Percentiles rank a stretch among this genome's conserved stretches.
Evolutionary conservation across 257 asterid species (phyloP).

Genomic region (Cynanchum wilfordii): DNA sequence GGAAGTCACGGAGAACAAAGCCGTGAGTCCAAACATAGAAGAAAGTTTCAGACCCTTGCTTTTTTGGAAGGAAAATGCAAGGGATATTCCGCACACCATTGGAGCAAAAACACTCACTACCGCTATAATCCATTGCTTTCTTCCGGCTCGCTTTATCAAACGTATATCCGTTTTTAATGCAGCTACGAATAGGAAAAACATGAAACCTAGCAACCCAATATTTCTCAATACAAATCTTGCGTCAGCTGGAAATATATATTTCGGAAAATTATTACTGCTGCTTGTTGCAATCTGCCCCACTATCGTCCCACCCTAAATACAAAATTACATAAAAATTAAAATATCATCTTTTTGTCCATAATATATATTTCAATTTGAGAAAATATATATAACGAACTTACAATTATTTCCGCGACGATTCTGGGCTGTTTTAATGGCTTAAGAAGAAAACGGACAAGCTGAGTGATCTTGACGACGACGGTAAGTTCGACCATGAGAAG

Average conservation of each 20-base stretch:
- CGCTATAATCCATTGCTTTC: conserved; percentile 56
- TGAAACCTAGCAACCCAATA: conserved; percentile 59
- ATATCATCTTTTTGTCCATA: no score
- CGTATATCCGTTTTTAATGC: conserved; percentile 59
- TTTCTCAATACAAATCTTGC: conserved; percentile 37
- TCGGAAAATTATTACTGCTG: conserved; percentile 36
- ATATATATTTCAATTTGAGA: no score
- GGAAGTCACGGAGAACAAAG: conserved; percentile 44
- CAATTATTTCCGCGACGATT: conserved; percentile 58
- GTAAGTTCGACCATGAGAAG: conserved; percentile 42
- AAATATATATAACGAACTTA: no score
- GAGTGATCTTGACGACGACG: conserved; percentile 31
- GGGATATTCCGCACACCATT: conserved; percentile 15
- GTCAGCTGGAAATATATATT: conserved; percentile 41
- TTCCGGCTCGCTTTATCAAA: conserved; percentile 29
- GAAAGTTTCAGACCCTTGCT: no score
- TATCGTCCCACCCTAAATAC: conserved; percentile 71
- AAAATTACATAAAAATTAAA: no score
- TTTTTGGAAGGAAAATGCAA: no score
- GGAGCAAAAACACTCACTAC: conserved; percentile 31
- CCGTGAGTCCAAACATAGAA: conserved; percentile 48
- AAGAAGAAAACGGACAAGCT: conserved; percentile 42
- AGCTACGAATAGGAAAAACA: conserved; percentile 67
- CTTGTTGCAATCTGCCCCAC: conserved; percentile 67
- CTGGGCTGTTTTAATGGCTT: conserved; percentile 75